Evolutionary conservation across 352 stramenopile genomes (phyloP).

Genomic region (Globisporangium rhizosaccharum): DNA sequence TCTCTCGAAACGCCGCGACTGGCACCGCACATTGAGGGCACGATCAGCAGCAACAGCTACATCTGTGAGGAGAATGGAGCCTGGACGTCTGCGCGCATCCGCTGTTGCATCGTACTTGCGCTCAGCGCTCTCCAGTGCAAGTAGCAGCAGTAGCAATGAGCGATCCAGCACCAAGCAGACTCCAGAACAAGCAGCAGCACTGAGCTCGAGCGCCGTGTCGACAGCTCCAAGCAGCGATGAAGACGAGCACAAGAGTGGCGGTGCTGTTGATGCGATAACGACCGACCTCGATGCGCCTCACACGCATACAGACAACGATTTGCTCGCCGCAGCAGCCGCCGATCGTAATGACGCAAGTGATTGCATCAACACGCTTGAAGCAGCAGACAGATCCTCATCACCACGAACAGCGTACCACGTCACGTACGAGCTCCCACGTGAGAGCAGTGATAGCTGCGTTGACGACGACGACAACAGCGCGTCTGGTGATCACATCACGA

Average conservation of each 20-base stretch:
- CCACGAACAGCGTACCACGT: neutral
- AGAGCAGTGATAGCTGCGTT: slow-evolving; percentile 9
- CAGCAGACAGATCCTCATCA: neutral
- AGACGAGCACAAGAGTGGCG: too few relatives aligned
- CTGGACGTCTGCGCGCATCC: slow-evolving; percentile 13
- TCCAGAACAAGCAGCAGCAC: slow-evolving; percentile 1
- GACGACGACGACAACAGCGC: neutral
- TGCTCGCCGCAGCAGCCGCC: too few relatives aligned
- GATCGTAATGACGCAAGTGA: neutral
- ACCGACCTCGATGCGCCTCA: too few relatives aligned
- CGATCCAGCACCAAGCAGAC: neutral
- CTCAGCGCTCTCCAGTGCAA: slow-evolving; percentile 19
- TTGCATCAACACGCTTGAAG: neutral
- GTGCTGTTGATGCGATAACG: too few relatives aligned
- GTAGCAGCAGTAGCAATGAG: slow-evolving; percentile 14
- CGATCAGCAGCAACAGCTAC: too few relatives aligned
- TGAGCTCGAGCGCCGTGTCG: neutral
- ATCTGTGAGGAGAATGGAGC: slow-evolving; percentile 1
- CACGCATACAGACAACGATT: too few relatives aligned
- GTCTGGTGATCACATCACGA: slow-evolving; percentile 12
- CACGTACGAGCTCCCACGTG: slow-evolving; percentile 1
- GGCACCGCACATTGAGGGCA: too few relatives aligned
- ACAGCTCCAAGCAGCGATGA: too few relatives aligned
- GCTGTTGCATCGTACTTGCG: slow-evolving; percentile 39
- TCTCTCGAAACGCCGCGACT: neutral